Base-by-base conservation (phyloP, 305 asterid species). In the Fraxinus velutina region DNA sequence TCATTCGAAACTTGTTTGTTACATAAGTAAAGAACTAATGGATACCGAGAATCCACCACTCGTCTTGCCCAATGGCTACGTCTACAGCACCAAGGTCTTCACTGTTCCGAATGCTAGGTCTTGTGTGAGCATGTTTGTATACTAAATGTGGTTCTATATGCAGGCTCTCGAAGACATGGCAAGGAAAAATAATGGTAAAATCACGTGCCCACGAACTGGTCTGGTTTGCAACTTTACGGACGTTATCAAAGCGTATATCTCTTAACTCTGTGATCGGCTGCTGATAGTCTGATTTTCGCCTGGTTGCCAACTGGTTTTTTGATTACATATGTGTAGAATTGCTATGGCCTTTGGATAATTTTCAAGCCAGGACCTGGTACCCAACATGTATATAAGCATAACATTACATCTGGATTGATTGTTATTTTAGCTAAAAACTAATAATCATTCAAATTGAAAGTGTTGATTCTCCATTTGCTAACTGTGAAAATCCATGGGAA, bases 21-120 rank as follows among this genome's bases (percentile, higher is more conserved):
- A 90, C 87, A 93, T 96, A 55, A 94, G 92, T 76, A 96, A 94
- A 89, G 98, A 91, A 82, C 87, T 93, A 33, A 94, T 96, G 99
- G 98, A 96, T 84, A 90, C 97, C 15, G 98, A 96, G 90, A 96
- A 96, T 70, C 99, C 98, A 0, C 99, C 99, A 36, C 94, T 96
- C 4, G 99, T 94, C 83, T 86, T 96, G 85, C 99, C 99, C 7
- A 96, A 96, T 78, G 99, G 98, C 88, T 88, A 93, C 71, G 98
- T 94, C 84, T 96, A 96, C 86, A 96, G 99, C 94, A 94, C 98
- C 22, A 94, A 93, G 98, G 99, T 96, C 50, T 75, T 83, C 79
- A 19, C 52, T 64, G 21, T 73, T 78, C 64, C 73, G 15, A 22
- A 78, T 79, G 10, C 12, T 7, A 30, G 75, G 4, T 66, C 62